phyloP scores from a whole-genome alignment of 2,329 filamentous ascomycete species.

The Clonostachys byssicola region DNA sequence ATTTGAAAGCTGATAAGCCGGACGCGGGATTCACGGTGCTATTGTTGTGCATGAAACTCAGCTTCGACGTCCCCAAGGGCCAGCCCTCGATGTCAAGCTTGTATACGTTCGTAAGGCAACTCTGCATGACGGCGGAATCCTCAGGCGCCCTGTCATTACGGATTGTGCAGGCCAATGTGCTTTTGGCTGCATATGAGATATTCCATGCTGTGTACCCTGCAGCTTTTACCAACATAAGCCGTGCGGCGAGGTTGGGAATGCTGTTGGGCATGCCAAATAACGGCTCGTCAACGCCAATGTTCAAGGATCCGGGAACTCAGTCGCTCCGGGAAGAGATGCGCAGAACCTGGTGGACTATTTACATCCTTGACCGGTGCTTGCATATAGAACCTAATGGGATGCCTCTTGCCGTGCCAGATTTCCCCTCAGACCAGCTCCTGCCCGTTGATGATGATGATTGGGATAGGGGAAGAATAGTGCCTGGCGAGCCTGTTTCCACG shows the following conservation, averaged over 20 bases:
- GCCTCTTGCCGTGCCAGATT: slow-evolving; percentile 6
- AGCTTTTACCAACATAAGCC: slow-evolving; percentile 9
- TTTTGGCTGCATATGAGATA: slow-evolving; percentile 7
- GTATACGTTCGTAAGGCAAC: slow-evolving; percentile 4
- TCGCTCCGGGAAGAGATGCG: slow-evolving; percentile 9
- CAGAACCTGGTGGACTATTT: slow-evolving; percentile 12
- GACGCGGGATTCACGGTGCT: slow-evolving; percentile 5
- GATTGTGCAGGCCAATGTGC: slow-evolving; percentile 7
- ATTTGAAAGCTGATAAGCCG: background rate
- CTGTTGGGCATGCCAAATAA: slow-evolving; percentile 1
- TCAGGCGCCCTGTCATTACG: slow-evolving; percentile 8
- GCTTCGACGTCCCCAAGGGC: background rate
- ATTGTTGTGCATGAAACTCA: slow-evolving; percentile 10
- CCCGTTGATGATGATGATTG: slow-evolving; percentile 11
- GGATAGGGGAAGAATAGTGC: slow-evolving; percentile 7
- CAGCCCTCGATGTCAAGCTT: slow-evolving; percentile 1
- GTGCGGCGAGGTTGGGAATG: slow-evolving; percentile 10
- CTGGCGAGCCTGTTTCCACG: slow-evolving; percentile 9
- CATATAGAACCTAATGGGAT: slow-evolving; percentile 4
- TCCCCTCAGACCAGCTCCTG: slow-evolving; percentile 5
- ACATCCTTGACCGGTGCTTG: slow-evolving; percentile 9
- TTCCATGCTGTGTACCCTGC: slow-evolving; percentile 10
- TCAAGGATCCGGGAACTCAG: slow-evolving; percentile 8
- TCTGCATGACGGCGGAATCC: slow-evolving; percentile 5
- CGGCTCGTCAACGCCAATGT: slow-evolving; percentile 3